Conservation (phyloP, 108 stramenopile genomes). For the Nannochloropsis oceanica region DNA sequence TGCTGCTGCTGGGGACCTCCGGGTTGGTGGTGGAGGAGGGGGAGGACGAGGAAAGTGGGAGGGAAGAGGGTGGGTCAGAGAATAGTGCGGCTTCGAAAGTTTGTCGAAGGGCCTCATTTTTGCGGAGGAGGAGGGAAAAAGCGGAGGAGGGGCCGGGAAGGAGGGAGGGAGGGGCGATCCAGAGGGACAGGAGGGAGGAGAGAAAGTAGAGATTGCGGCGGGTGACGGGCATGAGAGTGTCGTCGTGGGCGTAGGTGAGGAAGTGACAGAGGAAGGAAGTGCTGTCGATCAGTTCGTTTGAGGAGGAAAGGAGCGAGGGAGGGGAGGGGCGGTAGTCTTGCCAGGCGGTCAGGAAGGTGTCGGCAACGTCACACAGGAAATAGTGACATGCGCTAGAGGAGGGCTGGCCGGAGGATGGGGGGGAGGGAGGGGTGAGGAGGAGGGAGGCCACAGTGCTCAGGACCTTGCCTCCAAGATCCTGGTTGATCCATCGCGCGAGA, state of each 20-base stretch:
- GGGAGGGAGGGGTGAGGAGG: background rate
- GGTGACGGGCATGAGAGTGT: background rate
- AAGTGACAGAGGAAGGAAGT: background rate
- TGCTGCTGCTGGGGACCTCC: too few species aligned
- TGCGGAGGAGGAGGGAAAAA: background rate
- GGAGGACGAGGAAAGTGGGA: background rate
- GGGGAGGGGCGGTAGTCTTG: background rate
- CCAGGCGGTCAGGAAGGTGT: background rate
- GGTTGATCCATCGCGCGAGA: slow-evolving; percentile 6
- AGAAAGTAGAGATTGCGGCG: background rate
- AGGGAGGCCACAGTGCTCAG: background rate
- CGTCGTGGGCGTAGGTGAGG: background rate
- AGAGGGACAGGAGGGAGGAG: background rate
- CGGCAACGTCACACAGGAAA: background rate
- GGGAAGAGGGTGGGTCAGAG: background rate
- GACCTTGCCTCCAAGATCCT: background rate
- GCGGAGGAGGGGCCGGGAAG: background rate
- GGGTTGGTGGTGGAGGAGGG: background rate
- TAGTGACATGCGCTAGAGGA: background rate
- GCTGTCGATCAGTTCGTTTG: background rate
- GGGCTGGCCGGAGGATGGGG: background rate
- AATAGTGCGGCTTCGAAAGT: background rate
- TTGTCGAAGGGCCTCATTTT: background rate
- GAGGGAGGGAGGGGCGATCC: background rate
- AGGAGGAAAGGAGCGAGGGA: background rate